Base-by-base conservation (phyloP, 306 rosid genomes). In the Argentina anserina region DNA sequence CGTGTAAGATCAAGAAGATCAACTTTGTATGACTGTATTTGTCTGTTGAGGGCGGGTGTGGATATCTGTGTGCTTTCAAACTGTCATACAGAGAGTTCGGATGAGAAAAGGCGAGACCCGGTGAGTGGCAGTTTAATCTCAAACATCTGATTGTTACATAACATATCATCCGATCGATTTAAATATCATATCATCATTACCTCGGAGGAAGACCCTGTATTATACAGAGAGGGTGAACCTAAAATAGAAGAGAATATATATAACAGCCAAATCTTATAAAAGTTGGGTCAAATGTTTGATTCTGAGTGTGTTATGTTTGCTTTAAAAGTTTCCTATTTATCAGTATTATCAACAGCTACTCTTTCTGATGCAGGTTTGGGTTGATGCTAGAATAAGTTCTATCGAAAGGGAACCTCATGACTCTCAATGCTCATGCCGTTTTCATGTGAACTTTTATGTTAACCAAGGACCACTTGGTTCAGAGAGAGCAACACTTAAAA, bases 351-450 rank as follows among this genome's bases (percentile, higher is more conserved):
- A 56, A 43, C 37, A 40, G 34, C 65, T 42, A 71, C 34, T 60
- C 61, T 68, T 75, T 45, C 50, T 23, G 12, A 49, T 79, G 20
- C 40, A 93, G 98, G 91, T 81, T 21, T 86, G 90, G 94, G 17
- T 59, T 23, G 98, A 93, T 88, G 97, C 91, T 71, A 87, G 79
- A 89, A 87, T 93, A 81, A 89, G 91, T 69, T 93, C 97, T 34
- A 81, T 93, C 3, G 88, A 87, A 78, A 85, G 98, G 81, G 88
- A 76, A 79, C 94, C 91, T 29, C 98, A 93, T 67, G 90, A 78
- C 47, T 66, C 87, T 28, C 79, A 75, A 71, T 93, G 98, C 82
- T 64, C 81, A 7, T 93, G 98, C 73, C 86, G 79, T 70, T 85
- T 89, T 81, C 90, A 85, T 69, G 87, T 93, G 55, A 89, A 86